phyloP scores from a whole-genome alignment of 2,329 filamentous ascomycete genomes.

The Chaetomiaceae sp. region DNA sequence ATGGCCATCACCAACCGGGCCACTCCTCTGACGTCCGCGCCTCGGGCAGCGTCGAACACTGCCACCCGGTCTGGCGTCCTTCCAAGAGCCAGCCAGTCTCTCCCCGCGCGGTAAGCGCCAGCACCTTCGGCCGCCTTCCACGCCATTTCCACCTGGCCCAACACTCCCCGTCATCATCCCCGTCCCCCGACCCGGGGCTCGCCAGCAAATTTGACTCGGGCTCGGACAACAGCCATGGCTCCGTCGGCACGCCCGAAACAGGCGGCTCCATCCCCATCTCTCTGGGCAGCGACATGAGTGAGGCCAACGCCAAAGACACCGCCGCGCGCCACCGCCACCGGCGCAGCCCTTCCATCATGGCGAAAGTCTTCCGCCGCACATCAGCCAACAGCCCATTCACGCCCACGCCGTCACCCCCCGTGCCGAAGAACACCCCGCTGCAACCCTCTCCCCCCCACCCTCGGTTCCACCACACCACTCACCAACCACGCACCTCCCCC shows the following conservation, averaged over 20 bases:
- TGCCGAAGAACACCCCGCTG: not conserved
- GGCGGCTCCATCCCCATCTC: conserved; percentile 7
- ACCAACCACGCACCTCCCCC: too few relatives aligned
- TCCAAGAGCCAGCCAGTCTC: not conserved
- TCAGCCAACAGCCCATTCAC: not conserved
- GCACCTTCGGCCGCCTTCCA: not conserved
- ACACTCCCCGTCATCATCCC: not conserved
- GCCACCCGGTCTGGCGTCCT: not conserved
- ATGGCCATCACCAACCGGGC: not conserved
- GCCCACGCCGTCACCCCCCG: too few relatives aligned
- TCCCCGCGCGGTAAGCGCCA: not conserved
- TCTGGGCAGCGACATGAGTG: not conserved
- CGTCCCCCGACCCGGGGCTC: not conserved
- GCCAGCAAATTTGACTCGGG: not conserved
- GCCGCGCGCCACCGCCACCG: not conserved
- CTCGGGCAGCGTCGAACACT: not conserved
- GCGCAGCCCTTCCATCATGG: conserved; percentile 6
- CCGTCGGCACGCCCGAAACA: conserved; percentile 1
- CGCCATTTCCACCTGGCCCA: not conserved
- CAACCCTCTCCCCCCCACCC: too few relatives aligned
- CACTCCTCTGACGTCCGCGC: not conserved
- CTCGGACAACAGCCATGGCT: not conserved
- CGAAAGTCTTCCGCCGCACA: conserved; percentile 12
- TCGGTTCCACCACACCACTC: too few relatives aligned
- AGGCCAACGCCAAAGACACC: not conserved